Percentiles rank a stretch among this genome's conserved stretches.
phyloP scores from a whole-genome alignment of 768 basidiomycete species.

The Zangia roseola region DNA sequence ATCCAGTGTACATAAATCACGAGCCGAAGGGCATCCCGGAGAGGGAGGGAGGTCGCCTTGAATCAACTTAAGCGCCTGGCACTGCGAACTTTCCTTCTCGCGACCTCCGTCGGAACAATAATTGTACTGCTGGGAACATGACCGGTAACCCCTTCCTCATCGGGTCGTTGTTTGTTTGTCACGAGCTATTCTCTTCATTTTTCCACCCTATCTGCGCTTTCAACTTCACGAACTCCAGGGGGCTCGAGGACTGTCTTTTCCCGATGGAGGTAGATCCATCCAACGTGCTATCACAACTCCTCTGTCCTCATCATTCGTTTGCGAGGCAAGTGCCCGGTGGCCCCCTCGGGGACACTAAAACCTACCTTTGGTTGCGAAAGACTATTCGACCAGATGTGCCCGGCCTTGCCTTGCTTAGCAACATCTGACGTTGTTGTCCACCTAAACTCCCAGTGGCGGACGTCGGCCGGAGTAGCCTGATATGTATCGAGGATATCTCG shows the following conservation, averaged over 20 bases:
- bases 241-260: neutral
- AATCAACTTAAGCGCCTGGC: neutral
- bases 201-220: neutral
- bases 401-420: neutral
- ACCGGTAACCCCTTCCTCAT: neutral
- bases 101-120: conserved; percentile 18
- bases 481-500: neutral
- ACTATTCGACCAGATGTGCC: too few relatives aligned
- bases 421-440: neutral
- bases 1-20: conserved; percentile 15
- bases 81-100: neutral
- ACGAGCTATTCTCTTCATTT: neutral
- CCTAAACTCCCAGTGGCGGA: neutral
- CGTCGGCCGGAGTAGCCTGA: neutral
- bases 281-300: neutral
- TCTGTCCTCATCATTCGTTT: neutral
- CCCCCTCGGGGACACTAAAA: neutral
- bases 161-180: neutral
- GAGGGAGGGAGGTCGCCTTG: neutral
- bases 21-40: conserved; percentile 2
- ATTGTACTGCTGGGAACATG: neutral
- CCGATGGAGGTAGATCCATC: neutral
- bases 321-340: neutral
- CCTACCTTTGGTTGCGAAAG: conserved; percentile 5
- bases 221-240: neutral